Conservation (phyloP, 495 filamentous ascomycete species). For the Hypoxylon crocopeplum region DNA sequence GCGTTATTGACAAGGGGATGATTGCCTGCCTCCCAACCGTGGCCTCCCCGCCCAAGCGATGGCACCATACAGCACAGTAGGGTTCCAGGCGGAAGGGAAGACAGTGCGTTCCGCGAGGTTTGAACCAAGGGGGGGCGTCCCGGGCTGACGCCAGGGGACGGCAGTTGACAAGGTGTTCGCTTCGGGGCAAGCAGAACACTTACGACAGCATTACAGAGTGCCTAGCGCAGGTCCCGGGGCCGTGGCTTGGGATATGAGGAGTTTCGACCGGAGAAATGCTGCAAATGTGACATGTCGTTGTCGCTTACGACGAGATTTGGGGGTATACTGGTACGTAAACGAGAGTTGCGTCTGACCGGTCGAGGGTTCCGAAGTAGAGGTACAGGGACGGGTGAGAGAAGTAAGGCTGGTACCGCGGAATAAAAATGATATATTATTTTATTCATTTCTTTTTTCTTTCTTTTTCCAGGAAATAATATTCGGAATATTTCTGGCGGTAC, state of each 20-base stretch:
- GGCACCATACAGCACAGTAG: too few relatives aligned
- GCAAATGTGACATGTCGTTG: slow-evolving; percentile 21
- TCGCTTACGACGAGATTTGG: slow-evolving; percentile 16
- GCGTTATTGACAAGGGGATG: too few relatives aligned
- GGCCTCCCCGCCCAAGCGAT: too few relatives aligned
- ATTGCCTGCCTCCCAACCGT: too few relatives aligned
- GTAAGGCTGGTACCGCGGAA: background rate
- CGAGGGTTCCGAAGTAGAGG: slow-evolving; percentile 5
- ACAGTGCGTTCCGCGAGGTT: too few relatives aligned
- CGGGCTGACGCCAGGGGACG: too few relatives aligned
- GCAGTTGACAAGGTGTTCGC: too few relatives aligned
- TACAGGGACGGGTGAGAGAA: background rate
- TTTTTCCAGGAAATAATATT: background rate
- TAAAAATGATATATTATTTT: slow-evolving; percentile 1
- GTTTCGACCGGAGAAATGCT: slow-evolving; percentile 11
- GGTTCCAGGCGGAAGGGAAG: too few relatives aligned
- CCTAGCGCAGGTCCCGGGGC: slow-evolving; percentile 5
- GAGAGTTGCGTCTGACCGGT: too few relatives aligned
- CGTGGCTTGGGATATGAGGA: slow-evolving; percentile 16
- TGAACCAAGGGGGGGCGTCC: too few relatives aligned
- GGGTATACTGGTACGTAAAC: too few relatives aligned
- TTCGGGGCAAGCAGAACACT: background rate
- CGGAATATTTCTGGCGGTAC: slow-evolving; percentile 1
- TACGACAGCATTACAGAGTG: background rate
- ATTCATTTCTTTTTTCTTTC: slow-evolving; percentile 8